Conservation (phyloP, 2,329 filamentous ascomycete species). For the Colletotrichum falcatum region DNA sequence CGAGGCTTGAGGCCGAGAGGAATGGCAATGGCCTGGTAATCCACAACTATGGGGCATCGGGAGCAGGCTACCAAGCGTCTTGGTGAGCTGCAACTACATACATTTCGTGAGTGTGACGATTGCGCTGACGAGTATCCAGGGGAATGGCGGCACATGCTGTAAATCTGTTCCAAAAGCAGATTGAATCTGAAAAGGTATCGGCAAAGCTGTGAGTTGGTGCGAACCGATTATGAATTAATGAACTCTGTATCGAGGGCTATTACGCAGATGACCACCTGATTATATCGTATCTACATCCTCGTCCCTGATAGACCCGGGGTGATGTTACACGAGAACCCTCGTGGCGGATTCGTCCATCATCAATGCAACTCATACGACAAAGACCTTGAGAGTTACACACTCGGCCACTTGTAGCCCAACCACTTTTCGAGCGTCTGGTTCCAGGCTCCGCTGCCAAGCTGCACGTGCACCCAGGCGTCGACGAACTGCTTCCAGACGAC, state of each 20-base stretch:
- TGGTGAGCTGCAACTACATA: slow-evolving; percentile 26
- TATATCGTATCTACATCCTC: background rate
- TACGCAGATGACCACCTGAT: background rate
- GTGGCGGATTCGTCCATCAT: background rate
- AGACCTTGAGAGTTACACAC: background rate
- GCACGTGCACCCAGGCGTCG: slow-evolving; percentile 38
- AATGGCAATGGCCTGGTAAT: slow-evolving; percentile 43
- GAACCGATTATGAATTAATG: background rate
- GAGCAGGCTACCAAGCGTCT: slow-evolving; percentile 47
- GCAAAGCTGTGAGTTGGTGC: slow-evolving; percentile 3
- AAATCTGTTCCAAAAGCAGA: background rate
- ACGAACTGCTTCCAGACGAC: slow-evolving; percentile 40
- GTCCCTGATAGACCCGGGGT: background rate
- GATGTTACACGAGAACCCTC: background rate
- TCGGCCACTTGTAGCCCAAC: slow-evolving; percentile 40
- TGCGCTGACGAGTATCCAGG: slow-evolving; percentile 8
- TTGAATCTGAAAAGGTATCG: background rate
- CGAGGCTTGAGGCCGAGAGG: slow-evolving; percentile 49
- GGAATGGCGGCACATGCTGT: slow-evolving; percentile 34
- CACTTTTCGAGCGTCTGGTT: slow-evolving; percentile 35
- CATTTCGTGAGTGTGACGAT: background rate
- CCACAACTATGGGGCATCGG: slow-evolving; percentile 47
- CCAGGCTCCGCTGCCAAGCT: slow-evolving; percentile 37
- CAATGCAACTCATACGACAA: accelerated
- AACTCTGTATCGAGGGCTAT: background rate